These are phyloP conservation scores for Xylariomycetidae sp. DNA, from an alignment of 2,329 filamentous ascomycete species.

Conservation along the genomic window DNA sequence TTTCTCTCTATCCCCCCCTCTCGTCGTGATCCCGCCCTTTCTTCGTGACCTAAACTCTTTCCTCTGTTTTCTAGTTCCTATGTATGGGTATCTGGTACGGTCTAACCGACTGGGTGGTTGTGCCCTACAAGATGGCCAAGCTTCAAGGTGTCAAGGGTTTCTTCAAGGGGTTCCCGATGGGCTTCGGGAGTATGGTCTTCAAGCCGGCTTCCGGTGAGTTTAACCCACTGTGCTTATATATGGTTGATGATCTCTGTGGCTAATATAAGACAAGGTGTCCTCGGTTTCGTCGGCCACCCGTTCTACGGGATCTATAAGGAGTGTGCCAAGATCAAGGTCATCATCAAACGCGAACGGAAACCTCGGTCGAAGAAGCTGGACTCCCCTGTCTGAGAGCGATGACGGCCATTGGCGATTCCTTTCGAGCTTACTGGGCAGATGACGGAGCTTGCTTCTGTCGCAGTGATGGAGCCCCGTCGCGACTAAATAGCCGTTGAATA, in stretches of 20 bases:
- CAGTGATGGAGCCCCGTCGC: too few species aligned
- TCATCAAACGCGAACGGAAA: conserved; percentile 11
- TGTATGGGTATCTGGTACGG: conserved; percentile 9
- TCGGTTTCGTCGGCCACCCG: conserved; percentile 10
- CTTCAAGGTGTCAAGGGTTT: conserved; percentile 12
- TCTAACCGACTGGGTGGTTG: conserved; percentile 12
- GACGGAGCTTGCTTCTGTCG: too few species aligned
- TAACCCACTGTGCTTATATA: background rate
- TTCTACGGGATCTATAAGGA: conserved; percentile 18
- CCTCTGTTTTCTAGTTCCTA: conserved; percentile 10
- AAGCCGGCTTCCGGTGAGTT: conserved; percentile 12
- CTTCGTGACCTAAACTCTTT: background rate
- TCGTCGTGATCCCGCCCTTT: too few species aligned
- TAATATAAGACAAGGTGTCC: conserved; percentile 9
- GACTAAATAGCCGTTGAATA: too few species aligned
- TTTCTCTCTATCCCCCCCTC: too few species aligned
- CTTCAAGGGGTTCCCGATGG: conserved; percentile 11
- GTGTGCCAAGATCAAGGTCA: conserved; percentile 12
- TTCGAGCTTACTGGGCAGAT: too few species aligned
- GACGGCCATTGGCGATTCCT: too few species aligned
- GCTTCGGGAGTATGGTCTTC: conserved; percentile 9
- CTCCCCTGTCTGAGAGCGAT: too few species aligned
- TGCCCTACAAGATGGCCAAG: conserved; percentile 12
- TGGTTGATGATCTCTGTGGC: background rate
- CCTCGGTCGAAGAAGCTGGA: too few species aligned